Base-by-base conservation (phyloP, 257 asterid species). In the Ocimum tenuiflorum region DNA sequence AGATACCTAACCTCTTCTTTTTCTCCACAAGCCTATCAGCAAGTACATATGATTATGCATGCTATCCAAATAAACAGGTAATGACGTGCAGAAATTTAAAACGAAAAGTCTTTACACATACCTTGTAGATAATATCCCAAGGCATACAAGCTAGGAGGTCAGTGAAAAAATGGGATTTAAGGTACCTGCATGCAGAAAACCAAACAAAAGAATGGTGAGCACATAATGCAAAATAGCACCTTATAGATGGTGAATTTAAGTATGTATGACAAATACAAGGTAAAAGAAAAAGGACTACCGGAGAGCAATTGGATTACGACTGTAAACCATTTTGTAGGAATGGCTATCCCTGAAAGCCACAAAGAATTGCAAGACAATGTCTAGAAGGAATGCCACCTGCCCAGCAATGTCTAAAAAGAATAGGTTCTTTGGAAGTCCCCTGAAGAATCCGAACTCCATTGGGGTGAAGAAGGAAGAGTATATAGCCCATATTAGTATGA, bases 1-100 rank as follows among this genome's bases (percentile, higher is more conserved):
- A 92, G 84, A 75, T 81, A 92, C 75, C 97, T 86, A 81, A 92
- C 81, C 74, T 65, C 89, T 69, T 92, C 98, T 77, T 71, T 87
- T 13, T 47, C 29, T 45, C 96, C 96, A 52, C 41, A 73, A 22
- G 81, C 88, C 97, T 43, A 61, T 60, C 60, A n/a, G 54, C n/a
- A 35, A 13, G 29, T 41, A 22, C 14, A 38, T 13, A 31, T 49
- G 42, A 46, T 20, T 24, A 5, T 1, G 8, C 38, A 20, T 60
- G 51, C 7, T 62, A 70, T 22, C 11, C 8, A 46, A 48, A 47
- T 60, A 43, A 48, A 22, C 19, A 41, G 35, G 27, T 50, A 9
- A 62, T 11, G 56, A 27, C 12, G 13, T 3, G 38, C 31, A 52
- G 13, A 45, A 22, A 60, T n/a, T 10, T 14, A 24, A 51, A 47